Evolutionary conservation across 768 basidiomycete species (phyloP).

Genomic region (Naganishia randhawae): DNA sequence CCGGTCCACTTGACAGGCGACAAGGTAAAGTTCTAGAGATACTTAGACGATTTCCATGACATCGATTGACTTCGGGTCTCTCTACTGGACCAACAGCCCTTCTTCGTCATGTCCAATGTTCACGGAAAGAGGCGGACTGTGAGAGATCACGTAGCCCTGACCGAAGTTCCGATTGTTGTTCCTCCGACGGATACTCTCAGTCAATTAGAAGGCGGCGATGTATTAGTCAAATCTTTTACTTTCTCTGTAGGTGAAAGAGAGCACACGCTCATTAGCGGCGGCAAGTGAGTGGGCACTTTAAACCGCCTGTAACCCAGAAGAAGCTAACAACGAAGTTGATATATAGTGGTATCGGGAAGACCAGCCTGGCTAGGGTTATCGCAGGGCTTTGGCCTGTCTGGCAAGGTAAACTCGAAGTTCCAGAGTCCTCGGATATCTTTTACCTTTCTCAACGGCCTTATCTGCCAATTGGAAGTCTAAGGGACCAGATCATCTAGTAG

Average conservation of each 20-base stretch:
- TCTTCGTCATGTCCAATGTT: constrained; percentile 65
- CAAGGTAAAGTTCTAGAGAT: constrained; percentile 33
- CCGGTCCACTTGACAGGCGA: constrained; percentile 49
- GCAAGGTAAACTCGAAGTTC: constrained; percentile 53
- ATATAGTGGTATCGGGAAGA: constrained; percentile 82
- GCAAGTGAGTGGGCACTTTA: constrained; percentile 51
- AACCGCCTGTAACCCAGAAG: neutral
- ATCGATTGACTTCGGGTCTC: neutral
- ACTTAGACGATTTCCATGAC: neutral
- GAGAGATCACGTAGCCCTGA: constrained; percentile 53
- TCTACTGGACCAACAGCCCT: constrained; percentile 43
- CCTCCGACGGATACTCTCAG: constrained; percentile 52
- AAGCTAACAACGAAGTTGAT: neutral
- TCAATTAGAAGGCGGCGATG: constrained; percentile 51
- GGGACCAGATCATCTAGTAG: constrained; percentile 86
- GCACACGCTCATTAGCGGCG: constrained; percentile 89
- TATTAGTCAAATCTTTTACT: constrained; percentile 68
- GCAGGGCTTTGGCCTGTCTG: constrained; percentile 78
- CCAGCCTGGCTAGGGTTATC: constrained; percentile 78
- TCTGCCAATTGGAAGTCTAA: constrained; percentile 77
- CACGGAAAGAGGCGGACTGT: constrained; percentile 60
- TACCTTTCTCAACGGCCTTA: constrained; percentile 90
- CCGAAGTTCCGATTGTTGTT: constrained; percentile 53
- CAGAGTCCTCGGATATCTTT: constrained; percentile 61
- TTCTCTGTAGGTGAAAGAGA: constrained; percentile 65